Conservation (phyloP, 306 rosid genomes). For the Bauhinia variegata region DNA sequence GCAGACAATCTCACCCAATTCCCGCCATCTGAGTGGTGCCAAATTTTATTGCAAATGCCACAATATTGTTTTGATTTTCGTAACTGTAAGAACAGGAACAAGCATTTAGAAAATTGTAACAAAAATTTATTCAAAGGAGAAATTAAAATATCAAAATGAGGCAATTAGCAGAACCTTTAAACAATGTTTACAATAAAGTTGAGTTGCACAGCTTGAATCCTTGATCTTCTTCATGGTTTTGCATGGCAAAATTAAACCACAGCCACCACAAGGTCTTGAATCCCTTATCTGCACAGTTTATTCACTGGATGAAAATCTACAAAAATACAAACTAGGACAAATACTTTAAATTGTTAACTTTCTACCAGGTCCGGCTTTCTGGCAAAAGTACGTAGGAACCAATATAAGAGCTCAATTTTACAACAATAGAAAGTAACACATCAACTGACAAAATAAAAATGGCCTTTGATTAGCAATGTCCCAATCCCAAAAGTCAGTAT, state of each 20-base stretch:
- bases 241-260: slow-evolving; percentile 60
- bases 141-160: slow-evolving; percentile 13
- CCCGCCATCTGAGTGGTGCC: slow-evolving; percentile 97
- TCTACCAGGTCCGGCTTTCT: no score
- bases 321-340: slow-evolving; percentile 23
- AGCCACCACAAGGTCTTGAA: slow-evolving; percentile 70
- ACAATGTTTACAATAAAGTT: slow-evolving; percentile 77
- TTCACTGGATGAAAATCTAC: slow-evolving; percentile 34
- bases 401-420: no score
- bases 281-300: slow-evolving; percentile 58
- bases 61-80: slow-evolving; percentile 89
- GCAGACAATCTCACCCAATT: slow-evolving; percentile 79
- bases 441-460: no score
- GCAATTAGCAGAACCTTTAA: slow-evolving; percentile 60
- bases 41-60: slow-evolving; percentile 91
- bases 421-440: no score
- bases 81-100: slow-evolving; percentile 54
- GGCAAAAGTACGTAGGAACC: no score
- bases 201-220: slow-evolving; percentile 50
- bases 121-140: slow-evolving; percentile 22
- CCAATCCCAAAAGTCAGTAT: no score
- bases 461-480: no score
- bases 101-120: slow-evolving; percentile 20
- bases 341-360: slow-evolving; percentile 13
- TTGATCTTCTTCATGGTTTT: slow-evolving; percentile 67